These are phyloP conservation scores for Mucor mucedo DNA, from an alignment of 371 early-diverging fungal genomes.

Conservation along the genomic window DNA sequence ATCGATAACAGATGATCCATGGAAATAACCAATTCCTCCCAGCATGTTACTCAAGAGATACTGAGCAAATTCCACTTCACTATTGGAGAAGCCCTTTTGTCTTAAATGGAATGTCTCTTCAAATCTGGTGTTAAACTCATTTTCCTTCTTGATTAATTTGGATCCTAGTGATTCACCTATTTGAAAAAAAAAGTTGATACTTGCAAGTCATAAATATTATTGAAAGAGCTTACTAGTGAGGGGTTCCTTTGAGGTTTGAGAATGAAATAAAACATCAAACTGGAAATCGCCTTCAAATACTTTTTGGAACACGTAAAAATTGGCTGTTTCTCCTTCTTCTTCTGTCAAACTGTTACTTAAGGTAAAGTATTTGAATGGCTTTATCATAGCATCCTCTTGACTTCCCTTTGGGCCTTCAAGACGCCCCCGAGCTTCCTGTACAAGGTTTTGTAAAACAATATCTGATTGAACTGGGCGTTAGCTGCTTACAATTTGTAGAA, in stretches of 20 bases:
- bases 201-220: too few relatives aligned
- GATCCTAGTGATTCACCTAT: constrained; percentile 32
- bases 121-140: constrained; percentile 75
- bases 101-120: constrained; percentile 73
- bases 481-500: not conserved
- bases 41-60: constrained; percentile 81
- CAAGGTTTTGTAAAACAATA: constrained; percentile 30
- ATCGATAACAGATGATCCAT: constrained; percentile 57
- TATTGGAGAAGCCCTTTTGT: constrained; percentile 64
- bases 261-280: constrained; percentile 68
- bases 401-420: constrained; percentile 4
- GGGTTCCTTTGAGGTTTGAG: constrained; percentile 39
- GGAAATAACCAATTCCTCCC: constrained; percentile 89
- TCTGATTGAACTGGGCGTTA: constrained; percentile 17
- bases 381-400: constrained; percentile 32
- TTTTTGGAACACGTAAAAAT: constrained; percentile 63
- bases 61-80: constrained; percentile 76
- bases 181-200: not conserved
- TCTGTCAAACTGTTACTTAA: constrained; percentile 40
- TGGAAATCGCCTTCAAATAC: constrained; percentile 62
- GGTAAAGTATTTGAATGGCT: constrained; percentile 42
- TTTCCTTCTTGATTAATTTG: constrained; percentile 30
- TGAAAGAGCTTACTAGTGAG: constrained; percentile 27
- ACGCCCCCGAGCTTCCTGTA: constrained; percentile 29
- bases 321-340: constrained; percentile 51